Conservation (phyloP, 2,329 filamentous ascomycete species). For the Rasamsonia emersonii region DNA sequence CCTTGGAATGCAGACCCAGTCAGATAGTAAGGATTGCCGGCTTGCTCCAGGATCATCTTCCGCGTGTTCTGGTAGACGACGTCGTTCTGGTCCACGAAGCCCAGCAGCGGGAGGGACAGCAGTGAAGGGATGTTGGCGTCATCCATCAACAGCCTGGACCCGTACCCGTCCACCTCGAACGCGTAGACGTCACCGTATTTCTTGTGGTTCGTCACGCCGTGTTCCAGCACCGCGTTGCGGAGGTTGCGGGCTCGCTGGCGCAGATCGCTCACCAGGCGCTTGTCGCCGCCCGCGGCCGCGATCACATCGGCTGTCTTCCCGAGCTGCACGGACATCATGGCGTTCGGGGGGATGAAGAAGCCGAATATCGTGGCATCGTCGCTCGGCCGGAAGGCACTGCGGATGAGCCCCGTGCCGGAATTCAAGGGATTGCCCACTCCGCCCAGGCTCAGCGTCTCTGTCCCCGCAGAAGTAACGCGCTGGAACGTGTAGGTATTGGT, state of each 20-base stretch:
- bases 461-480: conserved; percentile 68
- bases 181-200: conserved; percentile 54
- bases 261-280: conserved; percentile 40
- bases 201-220: conserved; percentile 56
- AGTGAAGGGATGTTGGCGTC: conserved; percentile 58
- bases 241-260: conserved; percentile 56
- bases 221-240: conserved; percentile 68
- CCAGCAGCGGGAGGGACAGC: conserved; percentile 51
- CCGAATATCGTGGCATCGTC: conserved; percentile 92
- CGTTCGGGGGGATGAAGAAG: conserved; percentile 92
- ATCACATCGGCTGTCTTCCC: conserved; percentile 64
- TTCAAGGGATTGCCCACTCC: conserved; percentile 91
- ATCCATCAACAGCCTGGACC: conserved; percentile 55
- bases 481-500: conserved; percentile 83
- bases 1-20: conserved; percentile 68
- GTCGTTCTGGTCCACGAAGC: conserved; percentile 52
- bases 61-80: conserved; percentile 79
- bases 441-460: conserved; percentile 74
- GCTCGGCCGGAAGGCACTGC: conserved; percentile 87
- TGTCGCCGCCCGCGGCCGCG: conserved; percentile 47
- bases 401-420: conserved; percentile 70
- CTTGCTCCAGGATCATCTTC: conserved; percentile 65
- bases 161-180: conserved; percentile 58
- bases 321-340: conserved; percentile 89
- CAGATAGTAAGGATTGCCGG: conserved; percentile 83